Conservation (phyloP, 257 asterid species). For the Scutellaria barbata region DNA sequence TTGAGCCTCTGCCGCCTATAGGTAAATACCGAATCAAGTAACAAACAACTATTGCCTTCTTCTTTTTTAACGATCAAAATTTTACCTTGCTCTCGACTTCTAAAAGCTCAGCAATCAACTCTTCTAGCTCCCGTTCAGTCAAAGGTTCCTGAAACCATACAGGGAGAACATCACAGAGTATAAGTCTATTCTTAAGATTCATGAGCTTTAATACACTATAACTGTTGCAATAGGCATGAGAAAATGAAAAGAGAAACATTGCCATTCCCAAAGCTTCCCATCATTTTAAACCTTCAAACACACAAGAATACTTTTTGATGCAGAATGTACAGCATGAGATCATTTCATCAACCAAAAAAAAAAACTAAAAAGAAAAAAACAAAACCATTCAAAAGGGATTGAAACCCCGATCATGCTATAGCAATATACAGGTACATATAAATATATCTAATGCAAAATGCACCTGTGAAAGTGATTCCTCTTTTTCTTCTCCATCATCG, state of each 20-base stretch:
- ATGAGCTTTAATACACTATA: no score
- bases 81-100: constrained; percentile 33
- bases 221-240: not conserved
- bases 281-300: no score
- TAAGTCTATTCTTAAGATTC: no score
- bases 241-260: no score
- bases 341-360: not conserved
- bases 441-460: not conserved
- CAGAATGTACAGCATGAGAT: not conserved
- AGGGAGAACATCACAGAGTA: not conserved
- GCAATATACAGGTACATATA: not conserved
- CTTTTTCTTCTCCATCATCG: not conserved
- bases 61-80: not conserved
- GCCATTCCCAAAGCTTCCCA: no score
- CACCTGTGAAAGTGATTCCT: constrained; percentile 12
- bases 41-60: not conserved
- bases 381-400: not conserved
- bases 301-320: no score
- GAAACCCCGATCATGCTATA: not conserved
- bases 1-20: constrained; percentile 90
- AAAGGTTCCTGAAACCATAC: constrained; percentile 25
- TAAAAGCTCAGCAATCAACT: constrained; percentile 27
- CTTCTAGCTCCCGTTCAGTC: constrained; percentile 31
- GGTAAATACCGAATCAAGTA: not conserved
- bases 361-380: not conserved